These are phyloP conservation scores for Ceraceosorus guamensis DNA, from an alignment of 1,284 basidiomycete genomes.

Conservation along the genomic window DNA sequence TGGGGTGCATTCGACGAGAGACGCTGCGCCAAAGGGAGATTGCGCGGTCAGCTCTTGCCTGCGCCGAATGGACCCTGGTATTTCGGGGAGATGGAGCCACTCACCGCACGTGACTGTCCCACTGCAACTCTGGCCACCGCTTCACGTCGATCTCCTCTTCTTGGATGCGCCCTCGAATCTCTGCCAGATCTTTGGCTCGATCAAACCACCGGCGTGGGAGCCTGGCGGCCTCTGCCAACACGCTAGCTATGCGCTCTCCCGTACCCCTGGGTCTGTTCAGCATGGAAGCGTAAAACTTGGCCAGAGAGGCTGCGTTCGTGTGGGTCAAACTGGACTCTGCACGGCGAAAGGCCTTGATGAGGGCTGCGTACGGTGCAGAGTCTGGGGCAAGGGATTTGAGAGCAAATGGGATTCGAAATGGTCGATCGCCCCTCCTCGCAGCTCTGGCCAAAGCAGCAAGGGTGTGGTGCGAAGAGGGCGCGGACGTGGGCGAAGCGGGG, in stretches of 20 bases:
- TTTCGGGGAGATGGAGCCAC: background rate
- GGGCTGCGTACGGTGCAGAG: background rate
- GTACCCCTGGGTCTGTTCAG: background rate
- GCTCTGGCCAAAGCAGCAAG: too few species aligned
- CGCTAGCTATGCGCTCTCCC: slow-evolving; percentile 4
- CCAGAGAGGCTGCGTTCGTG: too few species aligned
- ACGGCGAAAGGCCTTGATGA: slow-evolving; percentile 9
- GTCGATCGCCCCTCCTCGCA: too few species aligned
- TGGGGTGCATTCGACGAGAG: slow-evolving; percentile 6
- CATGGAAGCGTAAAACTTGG: too few species aligned
- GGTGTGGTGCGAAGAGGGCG: too few species aligned
- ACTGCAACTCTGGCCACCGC: slow-evolving; percentile 36
- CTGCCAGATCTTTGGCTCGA: slow-evolving; percentile 26
- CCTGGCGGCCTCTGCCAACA: background rate
- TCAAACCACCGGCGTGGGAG: slow-evolving; percentile 25
- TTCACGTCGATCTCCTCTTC: slow-evolving; percentile 19
- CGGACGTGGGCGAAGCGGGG: slow-evolving; percentile 4
- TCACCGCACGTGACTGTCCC: slow-evolving; percentile 32
- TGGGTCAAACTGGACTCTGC: too few species aligned
- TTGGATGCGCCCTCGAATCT: slow-evolving; percentile 21
- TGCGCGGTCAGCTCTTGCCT: slow-evolving; percentile 1
- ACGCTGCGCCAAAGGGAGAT: background rate
- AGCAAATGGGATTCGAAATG: background rate
- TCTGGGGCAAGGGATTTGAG: slow-evolving; percentile 1
- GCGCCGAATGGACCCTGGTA: slow-evolving; percentile 14